Evolutionary conservation across 2,329 filamentous ascomycete genomes (phyloP).

Genomic region (Talaromyces sp.): DNA sequence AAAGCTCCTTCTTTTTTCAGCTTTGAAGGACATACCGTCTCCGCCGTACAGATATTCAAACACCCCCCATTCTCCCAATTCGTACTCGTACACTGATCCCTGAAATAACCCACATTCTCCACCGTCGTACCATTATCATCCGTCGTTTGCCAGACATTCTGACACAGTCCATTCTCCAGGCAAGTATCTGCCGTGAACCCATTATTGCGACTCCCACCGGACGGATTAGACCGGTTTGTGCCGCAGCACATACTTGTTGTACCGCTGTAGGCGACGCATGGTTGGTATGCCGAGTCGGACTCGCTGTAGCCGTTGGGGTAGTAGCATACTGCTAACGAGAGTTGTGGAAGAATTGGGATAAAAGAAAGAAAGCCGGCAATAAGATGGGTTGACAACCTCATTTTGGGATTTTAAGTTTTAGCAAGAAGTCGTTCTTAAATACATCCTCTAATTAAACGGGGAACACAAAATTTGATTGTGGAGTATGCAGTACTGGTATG

Average conservation of each 20-base stretch:
- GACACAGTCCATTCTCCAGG: background rate
- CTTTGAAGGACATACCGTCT: background rate
- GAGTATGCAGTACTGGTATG: background rate
- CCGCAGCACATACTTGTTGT: constrained; percentile 1
- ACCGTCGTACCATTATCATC: background rate
- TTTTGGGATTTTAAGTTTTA: background rate
- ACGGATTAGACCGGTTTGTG: background rate
- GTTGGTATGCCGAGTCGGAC: background rate
- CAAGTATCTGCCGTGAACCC: constrained; percentile 4
- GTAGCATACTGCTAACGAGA: background rate
- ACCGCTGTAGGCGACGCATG: background rate
- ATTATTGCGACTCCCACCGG: background rate
- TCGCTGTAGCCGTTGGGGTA: background rate
- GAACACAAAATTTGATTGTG: background rate
- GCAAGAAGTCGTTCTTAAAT: background rate
- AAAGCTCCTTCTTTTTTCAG: no score
- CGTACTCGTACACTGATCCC: background rate
- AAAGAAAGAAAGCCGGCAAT: background rate
- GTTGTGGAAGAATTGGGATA: background rate
- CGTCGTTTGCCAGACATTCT: background rate
- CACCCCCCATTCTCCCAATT: constrained; percentile 1
- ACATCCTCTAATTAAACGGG: background rate
- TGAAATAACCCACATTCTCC: background rate
- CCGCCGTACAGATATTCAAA: constrained; percentile 2
- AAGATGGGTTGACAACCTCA: background rate